Percentiles rank a stretch among this genome's conserved stretches.
Conservation (phyloP, 1,284 basidiomycete species). For the Melampsora americana region DNA sequence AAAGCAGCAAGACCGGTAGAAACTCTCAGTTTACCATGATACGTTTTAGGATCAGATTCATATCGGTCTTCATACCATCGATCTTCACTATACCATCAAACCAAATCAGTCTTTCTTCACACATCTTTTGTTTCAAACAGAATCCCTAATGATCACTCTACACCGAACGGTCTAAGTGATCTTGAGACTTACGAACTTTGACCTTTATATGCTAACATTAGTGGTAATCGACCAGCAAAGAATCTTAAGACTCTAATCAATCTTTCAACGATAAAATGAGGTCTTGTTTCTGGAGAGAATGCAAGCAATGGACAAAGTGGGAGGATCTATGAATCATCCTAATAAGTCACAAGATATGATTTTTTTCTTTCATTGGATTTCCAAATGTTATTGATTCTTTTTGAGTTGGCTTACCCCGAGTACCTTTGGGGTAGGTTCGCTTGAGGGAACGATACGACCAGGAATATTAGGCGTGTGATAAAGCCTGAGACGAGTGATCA, state of each 20-base stretch:
- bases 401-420: slow-evolving; percentile 28
- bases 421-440: slow-evolving; percentile 15
- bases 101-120: background rate
- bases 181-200: slow-evolving; percentile 23
- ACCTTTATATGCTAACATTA: slow-evolving; percentile 29
- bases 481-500: slow-evolving; percentile 4
- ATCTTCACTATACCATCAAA: slow-evolving; percentile 29
- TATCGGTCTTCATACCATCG: slow-evolving; percentile 20
- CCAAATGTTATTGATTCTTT: background rate
- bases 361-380: background rate
- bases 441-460: background rate
- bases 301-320: slow-evolving; percentile 42
- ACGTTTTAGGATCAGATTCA: slow-evolving; percentile 46
- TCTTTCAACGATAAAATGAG: slow-evolving; percentile 10
- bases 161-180: background rate
- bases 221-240: slow-evolving; percentile 31
- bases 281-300: slow-evolving; percentile 31
- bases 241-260: background rate
- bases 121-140: too few species aligned
- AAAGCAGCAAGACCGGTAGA: slow-evolving; percentile 51
- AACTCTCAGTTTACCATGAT: slow-evolving; percentile 50
- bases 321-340: slow-evolving; percentile 11
- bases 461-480: slow-evolving; percentile 22
- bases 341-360: too few species aligned
- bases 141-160: too few species aligned